Conservation (phyloP, 768 basidiomycete species). For the Mycena metata region DNA sequence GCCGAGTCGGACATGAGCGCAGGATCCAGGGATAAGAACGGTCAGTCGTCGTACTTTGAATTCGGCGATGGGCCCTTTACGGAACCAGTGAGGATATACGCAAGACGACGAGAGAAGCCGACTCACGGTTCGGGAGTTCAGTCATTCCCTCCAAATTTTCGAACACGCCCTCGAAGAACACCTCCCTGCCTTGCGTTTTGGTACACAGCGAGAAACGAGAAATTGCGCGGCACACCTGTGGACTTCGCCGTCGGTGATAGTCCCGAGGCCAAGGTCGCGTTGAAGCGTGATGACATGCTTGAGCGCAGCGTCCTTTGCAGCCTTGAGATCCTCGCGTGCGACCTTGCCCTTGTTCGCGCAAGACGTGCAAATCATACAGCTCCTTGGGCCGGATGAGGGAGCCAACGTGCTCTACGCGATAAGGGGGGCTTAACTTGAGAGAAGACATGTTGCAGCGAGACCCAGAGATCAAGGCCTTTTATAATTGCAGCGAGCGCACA, state of each 20-base stretch:
- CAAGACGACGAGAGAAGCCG: constrained; percentile 22
- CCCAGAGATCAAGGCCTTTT: constrained; percentile 24
- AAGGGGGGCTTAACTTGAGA: constrained; percentile 54
- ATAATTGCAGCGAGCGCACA: constrained; percentile 18
- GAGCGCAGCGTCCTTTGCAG: constrained; percentile 67
- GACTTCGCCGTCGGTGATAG: constrained; percentile 75
- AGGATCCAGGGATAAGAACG: constrained; percentile 13
- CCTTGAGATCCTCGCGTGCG: constrained; percentile 58
- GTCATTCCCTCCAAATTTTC: constrained; percentile 76
- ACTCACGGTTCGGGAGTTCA: constrained; percentile 62
- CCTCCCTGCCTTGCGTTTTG: constrained; percentile 51
- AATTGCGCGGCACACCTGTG: constrained; percentile 47
- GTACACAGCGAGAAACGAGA: constrained; percentile 7
- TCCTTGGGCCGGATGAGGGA: constrained; percentile 68
- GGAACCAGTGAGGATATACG: constrained; percentile 12
- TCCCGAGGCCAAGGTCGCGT: constrained; percentile 66
- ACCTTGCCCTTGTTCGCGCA: constrained; percentile 58
- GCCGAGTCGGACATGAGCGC: background rate
- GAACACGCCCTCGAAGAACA: constrained; percentile 77
- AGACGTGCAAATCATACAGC: constrained; percentile 63
- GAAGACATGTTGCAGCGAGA: constrained; percentile 34
- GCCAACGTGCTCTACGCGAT: constrained; percentile 71
- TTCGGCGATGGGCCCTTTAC: constrained; percentile 58
- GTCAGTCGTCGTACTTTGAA: constrained; percentile 61
- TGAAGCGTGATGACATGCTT: constrained; percentile 66